phyloP scores from a whole-genome alignment of 2,329 filamentous ascomycete species.

The Diplodia intermedia region DNA sequence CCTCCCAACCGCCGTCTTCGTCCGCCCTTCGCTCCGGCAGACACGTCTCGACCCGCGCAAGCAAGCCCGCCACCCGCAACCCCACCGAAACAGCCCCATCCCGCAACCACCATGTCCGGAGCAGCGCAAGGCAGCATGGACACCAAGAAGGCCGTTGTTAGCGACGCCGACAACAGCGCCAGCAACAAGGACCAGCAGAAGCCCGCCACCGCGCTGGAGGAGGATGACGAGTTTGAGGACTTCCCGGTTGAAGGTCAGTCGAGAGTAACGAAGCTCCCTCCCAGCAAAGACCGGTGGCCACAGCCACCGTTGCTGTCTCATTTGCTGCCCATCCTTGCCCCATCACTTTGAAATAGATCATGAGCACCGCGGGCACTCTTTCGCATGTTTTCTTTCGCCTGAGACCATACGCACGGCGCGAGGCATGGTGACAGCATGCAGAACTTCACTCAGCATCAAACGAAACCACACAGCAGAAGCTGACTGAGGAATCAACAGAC shows the following conservation, averaged over 20 bases:
- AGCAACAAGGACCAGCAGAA: slow-evolving; percentile 61
- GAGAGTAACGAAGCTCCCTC: slow-evolving; percentile 34
- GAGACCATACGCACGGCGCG: background rate
- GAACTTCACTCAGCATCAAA: background rate
- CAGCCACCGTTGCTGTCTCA: background rate
- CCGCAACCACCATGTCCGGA: slow-evolving; percentile 55
- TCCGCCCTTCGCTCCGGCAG: background rate
- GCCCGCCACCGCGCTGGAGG: slow-evolving; percentile 75
- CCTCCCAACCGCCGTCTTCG: background rate
- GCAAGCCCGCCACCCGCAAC: slow-evolving; percentile 3
- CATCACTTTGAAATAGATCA: background rate
- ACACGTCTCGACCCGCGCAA: background rate
- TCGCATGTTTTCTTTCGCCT: background rate
- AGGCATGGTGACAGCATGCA: background rate
- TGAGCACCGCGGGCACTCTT: background rate
- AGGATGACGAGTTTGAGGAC: slow-evolving; percentile 99
- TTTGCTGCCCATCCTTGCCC: background rate
- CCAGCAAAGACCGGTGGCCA: slow-evolving; percentile 23
- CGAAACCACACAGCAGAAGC: background rate
- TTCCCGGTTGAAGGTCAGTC: slow-evolving; percentile 88
- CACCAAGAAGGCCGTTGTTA: slow-evolving; percentile 51
- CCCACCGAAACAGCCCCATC: background rate
- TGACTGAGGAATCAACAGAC: slow-evolving; percentile 56
- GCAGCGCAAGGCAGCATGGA: slow-evolving; percentile 47
- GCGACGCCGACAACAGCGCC: slow-evolving; percentile 42